These are phyloP conservation scores for Tremella yokohamensis DNA, from an alignment of 768 basidiomycete genomes.

Conservation along the genomic window DNA sequence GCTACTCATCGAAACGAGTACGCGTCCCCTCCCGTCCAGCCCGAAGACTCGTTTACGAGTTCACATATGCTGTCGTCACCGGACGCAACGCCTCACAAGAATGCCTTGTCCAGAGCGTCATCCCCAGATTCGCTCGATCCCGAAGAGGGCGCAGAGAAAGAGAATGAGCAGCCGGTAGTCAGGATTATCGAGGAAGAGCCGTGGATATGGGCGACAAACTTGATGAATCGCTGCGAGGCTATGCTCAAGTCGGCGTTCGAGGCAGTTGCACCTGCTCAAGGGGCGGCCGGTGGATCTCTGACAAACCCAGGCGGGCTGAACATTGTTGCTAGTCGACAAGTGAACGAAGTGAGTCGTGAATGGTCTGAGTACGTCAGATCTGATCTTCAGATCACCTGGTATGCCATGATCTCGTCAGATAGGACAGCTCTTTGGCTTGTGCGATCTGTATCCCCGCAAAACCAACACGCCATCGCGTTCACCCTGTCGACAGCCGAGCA, in stretches of 20 bases:
- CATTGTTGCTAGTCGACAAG: too few species aligned
- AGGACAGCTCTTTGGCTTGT: too few species aligned
- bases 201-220: constrained; percentile 31
- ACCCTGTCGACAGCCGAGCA: neutral
- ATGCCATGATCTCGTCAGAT: too few species aligned
- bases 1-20: neutral
- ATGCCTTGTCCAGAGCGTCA: constrained; percentile 4
- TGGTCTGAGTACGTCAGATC: too few species aligned
- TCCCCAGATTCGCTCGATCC: constrained; percentile 9
- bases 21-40: neutral
- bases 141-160: neutral
- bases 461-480: neutral
- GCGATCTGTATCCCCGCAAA: too few species aligned
- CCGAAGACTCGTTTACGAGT: neutral
- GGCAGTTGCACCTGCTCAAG: neutral
- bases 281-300: too few species aligned
- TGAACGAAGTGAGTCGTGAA: too few species aligned
- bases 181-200: constrained; percentile 24
- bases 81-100: constrained; percentile 1
- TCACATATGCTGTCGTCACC: constrained; percentile 1
- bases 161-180: constrained; percentile 8
- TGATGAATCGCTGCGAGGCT: constrained; percentile 11
- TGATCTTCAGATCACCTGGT: too few species aligned
- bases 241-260: constrained; percentile 16
- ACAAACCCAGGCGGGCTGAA: too few species aligned